These are phyloP conservation scores for Colletotrichum sublineola DNA, from an alignment of 2,329 filamentous ascomycete species.

Conservation along the genomic window DNA sequence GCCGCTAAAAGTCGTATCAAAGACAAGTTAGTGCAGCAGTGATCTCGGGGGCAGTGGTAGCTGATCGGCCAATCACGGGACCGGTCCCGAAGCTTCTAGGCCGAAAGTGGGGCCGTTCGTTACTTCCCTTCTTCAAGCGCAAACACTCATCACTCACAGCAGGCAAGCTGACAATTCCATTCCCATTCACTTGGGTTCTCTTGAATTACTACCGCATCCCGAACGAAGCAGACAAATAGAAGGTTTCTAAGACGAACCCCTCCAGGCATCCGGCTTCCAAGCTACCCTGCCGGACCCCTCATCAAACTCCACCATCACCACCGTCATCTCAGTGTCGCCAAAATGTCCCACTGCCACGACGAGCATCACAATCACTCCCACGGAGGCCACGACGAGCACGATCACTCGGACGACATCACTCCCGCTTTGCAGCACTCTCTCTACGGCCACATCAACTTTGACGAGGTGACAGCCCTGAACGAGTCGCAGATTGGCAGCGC, in stretches of 20 bases:
- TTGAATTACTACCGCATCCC: background rate
- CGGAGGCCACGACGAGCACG: conserved; percentile 74
- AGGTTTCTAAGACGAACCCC: too few relatives aligned
- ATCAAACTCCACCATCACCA: conserved; percentile 3
- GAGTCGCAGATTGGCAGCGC: conserved; percentile 79
- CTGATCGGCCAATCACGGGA: conserved; percentile 20
- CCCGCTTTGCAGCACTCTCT: conserved; percentile 92
- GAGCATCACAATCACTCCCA: conserved; percentile 65
- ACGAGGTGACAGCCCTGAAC: conserved; percentile 86
- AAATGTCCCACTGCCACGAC: conserved; percentile 64
- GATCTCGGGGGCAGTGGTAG: background rate
- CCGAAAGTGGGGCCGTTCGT: conserved; percentile 15
- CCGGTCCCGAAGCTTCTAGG: conserved; percentile 17
- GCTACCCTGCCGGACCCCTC: background rate
- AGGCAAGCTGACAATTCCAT: background rate
- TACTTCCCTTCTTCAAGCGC: conserved; percentile 5
- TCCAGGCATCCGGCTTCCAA: background rate
- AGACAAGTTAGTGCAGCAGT: background rate
- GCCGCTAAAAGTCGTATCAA: background rate
- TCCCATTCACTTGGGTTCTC: background rate
- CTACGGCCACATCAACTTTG: conserved; percentile 93
- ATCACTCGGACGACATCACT: conserved; percentile 92
- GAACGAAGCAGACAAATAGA: background rate
- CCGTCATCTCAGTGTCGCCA: background rate
- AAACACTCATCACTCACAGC: background rate